Conservation (phyloP, 805 yeast species). For the Wickerhamomyces bovis region DNA sequence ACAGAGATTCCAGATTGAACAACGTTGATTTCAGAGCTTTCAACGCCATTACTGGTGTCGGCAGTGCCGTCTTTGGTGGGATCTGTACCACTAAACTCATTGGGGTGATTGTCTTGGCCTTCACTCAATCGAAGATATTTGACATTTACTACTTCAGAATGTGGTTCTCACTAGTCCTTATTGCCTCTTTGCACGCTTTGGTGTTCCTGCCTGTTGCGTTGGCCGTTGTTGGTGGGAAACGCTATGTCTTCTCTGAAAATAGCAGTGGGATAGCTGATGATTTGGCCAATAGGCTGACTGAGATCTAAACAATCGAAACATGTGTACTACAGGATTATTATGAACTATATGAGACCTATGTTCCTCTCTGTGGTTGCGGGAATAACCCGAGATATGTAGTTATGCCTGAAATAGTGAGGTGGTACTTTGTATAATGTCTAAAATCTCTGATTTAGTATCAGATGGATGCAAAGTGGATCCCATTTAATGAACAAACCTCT, state of each 20-base stretch:
- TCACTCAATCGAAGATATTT: conserved; percentile 81
- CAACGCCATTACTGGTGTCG: conserved; percentile 70
- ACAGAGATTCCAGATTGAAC: conserved; percentile 29
- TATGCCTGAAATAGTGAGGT: background rate
- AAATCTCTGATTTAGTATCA: too few relatives aligned
- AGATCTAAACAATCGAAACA: background rate
- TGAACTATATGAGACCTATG: background rate
- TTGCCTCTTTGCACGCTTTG: conserved; percentile 76
- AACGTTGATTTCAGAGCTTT: conserved; percentile 30
- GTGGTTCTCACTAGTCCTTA: conserved; percentile 79
- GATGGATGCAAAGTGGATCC: too few relatives aligned
- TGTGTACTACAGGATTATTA: background rate
- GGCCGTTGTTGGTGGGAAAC: conserved; percentile 55
- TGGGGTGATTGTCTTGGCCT: conserved; percentile 82
- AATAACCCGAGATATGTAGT: background rate
- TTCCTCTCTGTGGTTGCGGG: background rate
- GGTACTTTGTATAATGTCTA: too few relatives aligned
- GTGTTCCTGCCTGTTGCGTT: conserved; percentile 73
- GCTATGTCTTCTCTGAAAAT: conserved; percentile 36
- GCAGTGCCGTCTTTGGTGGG: conserved; percentile 87
- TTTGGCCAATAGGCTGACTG: conserved; percentile 12
- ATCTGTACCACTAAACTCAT: conserved; percentile 84
- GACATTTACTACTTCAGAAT: conserved; percentile 89
- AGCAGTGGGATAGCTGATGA: conserved; percentile 29
- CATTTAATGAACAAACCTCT: too few relatives aligned